A percentile compares a stretch with the other conserved stretches of the same genome.
phyloP scores from a whole-genome alignment of 306 rosid species.

The Hippophae gyantsensis region DNA sequence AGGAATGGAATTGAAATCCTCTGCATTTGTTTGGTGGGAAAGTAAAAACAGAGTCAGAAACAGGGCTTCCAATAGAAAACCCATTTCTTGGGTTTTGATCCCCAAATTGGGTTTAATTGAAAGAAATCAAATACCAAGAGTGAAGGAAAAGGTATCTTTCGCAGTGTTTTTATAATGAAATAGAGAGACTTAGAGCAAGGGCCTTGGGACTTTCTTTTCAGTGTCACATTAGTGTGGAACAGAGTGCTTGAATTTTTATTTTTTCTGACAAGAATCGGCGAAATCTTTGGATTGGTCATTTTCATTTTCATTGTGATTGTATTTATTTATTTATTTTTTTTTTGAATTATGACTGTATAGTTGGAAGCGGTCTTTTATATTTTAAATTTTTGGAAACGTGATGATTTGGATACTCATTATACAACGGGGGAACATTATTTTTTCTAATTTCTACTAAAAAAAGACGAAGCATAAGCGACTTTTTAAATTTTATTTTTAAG shows the following conservation, averaged over 20 bases:
- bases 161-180: conserved; percentile 37
- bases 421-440: conserved; percentile 5
- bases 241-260: background rate
- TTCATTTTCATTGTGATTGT: too few relatives aligned
- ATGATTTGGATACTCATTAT: conserved; percentile 18
- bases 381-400: conserved; percentile 22
- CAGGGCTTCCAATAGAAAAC: conserved; percentile 31
- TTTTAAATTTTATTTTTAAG: too few relatives aligned
- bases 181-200: conserved; percentile 2
- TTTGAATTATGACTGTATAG: conserved; percentile 33
- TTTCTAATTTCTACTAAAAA: too few relatives aligned
- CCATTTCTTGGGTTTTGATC: conserved; percentile 64
- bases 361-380: conserved; percentile 22
- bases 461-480: too few relatives aligned
- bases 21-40: conserved; percentile 40
- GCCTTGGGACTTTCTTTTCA: conserved; percentile 1
- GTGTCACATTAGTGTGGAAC: conserved; percentile 27
- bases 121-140: conserved; percentile 20
- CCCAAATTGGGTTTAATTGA: background rate
- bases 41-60: conserved; percentile 31
- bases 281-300: background rate
- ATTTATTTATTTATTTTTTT: conserved; percentile 1
- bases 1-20: conserved; percentile 10
- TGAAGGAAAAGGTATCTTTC: conserved; percentile 36
- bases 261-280: conserved; percentile 11